A percentile compares a stretch with the other conserved stretches of the same genome.
These are phyloP conservation scores for Pleurotus sapidus DNA, from an alignment of 768 basidiomycete genomes.

Conservation along the genomic window DNA sequence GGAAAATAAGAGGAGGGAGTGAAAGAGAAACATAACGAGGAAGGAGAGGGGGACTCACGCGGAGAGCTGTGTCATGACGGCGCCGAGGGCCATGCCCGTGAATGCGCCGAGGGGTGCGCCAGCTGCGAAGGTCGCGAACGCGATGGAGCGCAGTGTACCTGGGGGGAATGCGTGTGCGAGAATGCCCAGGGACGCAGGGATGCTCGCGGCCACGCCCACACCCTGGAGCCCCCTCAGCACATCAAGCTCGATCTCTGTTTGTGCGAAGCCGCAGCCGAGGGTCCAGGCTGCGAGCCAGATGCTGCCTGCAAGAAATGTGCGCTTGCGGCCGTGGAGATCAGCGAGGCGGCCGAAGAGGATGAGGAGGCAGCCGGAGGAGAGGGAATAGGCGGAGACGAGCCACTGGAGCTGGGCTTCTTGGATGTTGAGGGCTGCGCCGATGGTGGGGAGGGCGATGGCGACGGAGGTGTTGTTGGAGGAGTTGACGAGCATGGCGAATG, in stretches of 20 bases:
- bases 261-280: constrained; percentile 62
- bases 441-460: constrained; percentile 49
- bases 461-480: constrained; percentile 43
- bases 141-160: constrained; percentile 57
- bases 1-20: too few species aligned
- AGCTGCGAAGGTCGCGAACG: constrained; percentile 81
- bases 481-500: constrained; percentile 36
- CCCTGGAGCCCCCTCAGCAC: constrained; percentile 79
- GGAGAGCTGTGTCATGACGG: constrained; percentile 58
- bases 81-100: constrained; percentile 67
- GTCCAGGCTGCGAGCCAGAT: constrained; percentile 51
- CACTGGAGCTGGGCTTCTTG: constrained; percentile 57
- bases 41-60: constrained; percentile 29
- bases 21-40: too few species aligned
- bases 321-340: constrained; percentile 76
- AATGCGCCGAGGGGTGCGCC: constrained; percentile 82
- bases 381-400: constrained; percentile 63
- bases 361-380: constrained; percentile 75
- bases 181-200: constrained; percentile 78
- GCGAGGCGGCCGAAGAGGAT: constrained; percentile 75
- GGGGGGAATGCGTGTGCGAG: constrained; percentile 79
- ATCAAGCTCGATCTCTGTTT: constrained; percentile 58
- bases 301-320: constrained; percentile 61
- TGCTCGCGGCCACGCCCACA: constrained; percentile 68
- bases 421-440: constrained; percentile 46